Percentiles rank a stretch among this genome's conserved stretches.
phyloP scores from a whole-genome alignment of 441 rosid species.

The Populus tomentosa region DNA sequence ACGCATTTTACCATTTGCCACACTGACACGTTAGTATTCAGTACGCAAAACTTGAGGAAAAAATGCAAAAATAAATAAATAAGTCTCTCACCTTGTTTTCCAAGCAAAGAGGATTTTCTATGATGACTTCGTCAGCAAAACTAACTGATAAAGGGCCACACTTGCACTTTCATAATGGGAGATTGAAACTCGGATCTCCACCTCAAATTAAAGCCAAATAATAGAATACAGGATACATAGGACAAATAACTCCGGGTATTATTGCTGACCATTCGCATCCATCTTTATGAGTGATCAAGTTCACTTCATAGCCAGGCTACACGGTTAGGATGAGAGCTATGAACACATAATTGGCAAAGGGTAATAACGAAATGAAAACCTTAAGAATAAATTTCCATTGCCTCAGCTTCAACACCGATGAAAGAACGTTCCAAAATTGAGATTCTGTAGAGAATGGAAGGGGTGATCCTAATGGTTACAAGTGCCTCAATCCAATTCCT shows the following conservation, averaged over 20 bases:
- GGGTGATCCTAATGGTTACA: slow-evolving; percentile 7
- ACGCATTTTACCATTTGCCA: not conserved
- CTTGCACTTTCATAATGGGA: not conserved
- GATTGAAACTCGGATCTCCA: not conserved
- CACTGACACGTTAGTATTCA: too few species aligned
- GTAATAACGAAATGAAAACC: not conserved
- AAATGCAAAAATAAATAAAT: too few species aligned
- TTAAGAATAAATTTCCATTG: slow-evolving; percentile 20
- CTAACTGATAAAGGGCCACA: not conserved
- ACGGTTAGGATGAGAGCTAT: not conserved
- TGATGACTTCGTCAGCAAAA: not conserved
- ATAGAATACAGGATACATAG: not conserved
- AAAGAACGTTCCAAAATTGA: slow-evolving; percentile 19
- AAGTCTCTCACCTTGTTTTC: not conserved
- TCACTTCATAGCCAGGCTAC: not conserved
- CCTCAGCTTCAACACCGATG: slow-evolving; percentile 15
- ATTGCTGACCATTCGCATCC: not conserved
- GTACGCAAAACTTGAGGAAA: too few species aligned
- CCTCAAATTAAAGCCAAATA: not conserved
- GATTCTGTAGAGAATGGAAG: slow-evolving; percentile 21
- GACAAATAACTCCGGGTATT: not conserved
- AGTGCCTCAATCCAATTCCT: slow-evolving; percentile 36
- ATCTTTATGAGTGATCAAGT: not conserved
- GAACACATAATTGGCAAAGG: not conserved
- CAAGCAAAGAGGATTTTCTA: not conserved